Evolutionary conservation across 2,329 filamentous ascomycete genomes (phyloP).

Genomic region (Fulvia fulva): DNA sequence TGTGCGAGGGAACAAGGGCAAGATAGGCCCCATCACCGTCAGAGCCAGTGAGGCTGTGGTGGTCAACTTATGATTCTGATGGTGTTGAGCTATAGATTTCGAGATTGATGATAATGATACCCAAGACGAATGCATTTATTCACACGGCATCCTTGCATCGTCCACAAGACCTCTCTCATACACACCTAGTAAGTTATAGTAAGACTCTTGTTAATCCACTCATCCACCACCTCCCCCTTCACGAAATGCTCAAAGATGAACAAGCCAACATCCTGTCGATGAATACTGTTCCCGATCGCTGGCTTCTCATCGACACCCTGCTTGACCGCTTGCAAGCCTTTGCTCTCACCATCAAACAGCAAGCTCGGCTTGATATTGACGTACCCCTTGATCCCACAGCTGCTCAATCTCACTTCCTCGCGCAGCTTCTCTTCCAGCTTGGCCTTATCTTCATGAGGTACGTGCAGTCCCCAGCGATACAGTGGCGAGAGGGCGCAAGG

Average conservation of each 20-base stretch:
- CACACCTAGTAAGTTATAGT: constrained; percentile 31
- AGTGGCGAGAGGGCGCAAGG: constrained; percentile 32
- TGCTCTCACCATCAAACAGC: constrained; percentile 31
- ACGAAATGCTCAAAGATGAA: constrained; percentile 39
- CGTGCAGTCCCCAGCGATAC: constrained; percentile 35
- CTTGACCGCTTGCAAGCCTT: constrained; percentile 30
- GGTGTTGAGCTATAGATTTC: neutral
- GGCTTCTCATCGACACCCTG: constrained; percentile 34
- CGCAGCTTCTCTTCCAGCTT: constrained; percentile 34
- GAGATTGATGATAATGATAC: neutral
- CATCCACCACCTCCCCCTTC: constrained; percentile 18
- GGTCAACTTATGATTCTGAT: constrained; percentile 5
- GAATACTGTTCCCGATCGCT: constrained; percentile 37
- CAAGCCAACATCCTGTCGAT: constrained; percentile 38
- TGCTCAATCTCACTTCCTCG: constrained; percentile 22
- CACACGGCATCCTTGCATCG: too few relatives aligned
- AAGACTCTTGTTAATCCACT: constrained; percentile 34
- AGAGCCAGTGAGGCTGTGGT: constrained; percentile 11
- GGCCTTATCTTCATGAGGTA: constrained; percentile 40
- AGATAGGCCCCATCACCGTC: constrained; percentile 1
- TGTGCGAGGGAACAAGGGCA: constrained; percentile 1
- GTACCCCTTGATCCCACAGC: constrained; percentile 26
- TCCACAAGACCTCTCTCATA: too few relatives aligned
- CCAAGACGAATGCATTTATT: neutral
- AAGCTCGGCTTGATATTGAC: constrained; percentile 38